Evolutionary conservation across 148 eudicot species (phyloP), one percentile per base, ranked within the genome.

Genomic region (Vaccinium vitisidaea): DNA sequence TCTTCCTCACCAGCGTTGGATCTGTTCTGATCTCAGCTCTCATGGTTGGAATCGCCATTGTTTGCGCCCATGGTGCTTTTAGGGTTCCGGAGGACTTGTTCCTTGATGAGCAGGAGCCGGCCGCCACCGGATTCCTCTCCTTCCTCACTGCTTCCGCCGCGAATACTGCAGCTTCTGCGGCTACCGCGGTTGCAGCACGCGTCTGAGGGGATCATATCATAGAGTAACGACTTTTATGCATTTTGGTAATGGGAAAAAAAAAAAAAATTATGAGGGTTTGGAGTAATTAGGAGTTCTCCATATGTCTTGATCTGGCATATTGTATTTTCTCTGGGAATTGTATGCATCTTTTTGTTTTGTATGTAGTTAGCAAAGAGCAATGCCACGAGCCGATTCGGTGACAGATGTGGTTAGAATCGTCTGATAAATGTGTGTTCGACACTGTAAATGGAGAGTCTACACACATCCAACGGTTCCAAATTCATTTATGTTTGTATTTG

Each of bases 81-180:
- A 91, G 97, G 88, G 89, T 86, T 78, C 99, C 99, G 0, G 98
- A 96, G 46, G 99, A 96, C 84, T 85, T 96, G 30, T 96, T 96
- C 77, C 88, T 96, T 27, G 99, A 96, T 21, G 99, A 94, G n/a
- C 97, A 93, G 58, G 95, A 93, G 77, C 75, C 82, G 13, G 86
- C 82, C 8, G 84, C 88, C 7, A 82, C 91, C 27, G 98, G 98
- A 6, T 90, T 96, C 74, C 86, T 96, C 0, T 91, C 98, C 0
- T 93, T 96, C 87, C 90, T 96, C 30, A 84, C 88, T 23, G 92
- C 90, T 8, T 82, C 92, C 21, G 90, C 90, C 50, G 27, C 83
- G 5, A 83, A 82, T 15, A 88, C 88, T 25, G 83, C 89, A 14
- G 85, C 78, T 13, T 79, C 92, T 15, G 86, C 90, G 10, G 81